These are phyloP conservation scores for Agrocybe pediades DNA, from an alignment of 768 basidiomycete genomes.

Conservation along the genomic window DNA sequence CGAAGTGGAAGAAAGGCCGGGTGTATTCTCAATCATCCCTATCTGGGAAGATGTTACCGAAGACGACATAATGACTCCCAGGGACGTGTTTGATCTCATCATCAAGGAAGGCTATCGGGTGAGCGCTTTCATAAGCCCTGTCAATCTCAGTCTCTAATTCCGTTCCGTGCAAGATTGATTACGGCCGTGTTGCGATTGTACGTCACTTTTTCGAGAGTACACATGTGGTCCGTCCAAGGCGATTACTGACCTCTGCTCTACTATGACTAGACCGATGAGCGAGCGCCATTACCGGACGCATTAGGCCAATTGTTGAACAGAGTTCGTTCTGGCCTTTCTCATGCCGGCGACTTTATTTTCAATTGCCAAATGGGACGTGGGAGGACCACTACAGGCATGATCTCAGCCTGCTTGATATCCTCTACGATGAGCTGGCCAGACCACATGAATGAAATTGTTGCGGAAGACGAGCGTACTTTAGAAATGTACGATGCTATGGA, in stretches of 20 bases:
- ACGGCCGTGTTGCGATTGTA: conserved; percentile 89
- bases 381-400: conserved; percentile 96
- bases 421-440: conserved; percentile 64
- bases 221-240: neutral
- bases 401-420: conserved; percentile 84
- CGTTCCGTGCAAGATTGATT: conserved; percentile 61
- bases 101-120: conserved; percentile 78
- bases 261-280: conserved; percentile 85
- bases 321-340: conserved; percentile 56
- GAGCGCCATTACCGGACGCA: conserved; percentile 90
- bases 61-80: conserved; percentile 84
- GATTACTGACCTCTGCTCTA: neutral
- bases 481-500: conserved; percentile 71
- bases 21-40: conserved; percentile 87
- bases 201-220: conserved; percentile 26
- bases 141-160: neutral
- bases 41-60: conserved; percentile 90
- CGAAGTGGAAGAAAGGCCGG: conserved; percentile 92
- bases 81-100: conserved; percentile 79
- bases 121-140: conserved; percentile 15
- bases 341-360: conserved; percentile 82
- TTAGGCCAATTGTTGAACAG: conserved; percentile 79
- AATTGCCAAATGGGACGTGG: conserved; percentile 97
- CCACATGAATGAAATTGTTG: conserved; percentile 37
- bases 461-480: conserved; percentile 32